These are phyloP conservation scores for Cryptosporidium sp. DNA, from an alignment of 169 alveolate species.

Conservation along the genomic window DNA sequence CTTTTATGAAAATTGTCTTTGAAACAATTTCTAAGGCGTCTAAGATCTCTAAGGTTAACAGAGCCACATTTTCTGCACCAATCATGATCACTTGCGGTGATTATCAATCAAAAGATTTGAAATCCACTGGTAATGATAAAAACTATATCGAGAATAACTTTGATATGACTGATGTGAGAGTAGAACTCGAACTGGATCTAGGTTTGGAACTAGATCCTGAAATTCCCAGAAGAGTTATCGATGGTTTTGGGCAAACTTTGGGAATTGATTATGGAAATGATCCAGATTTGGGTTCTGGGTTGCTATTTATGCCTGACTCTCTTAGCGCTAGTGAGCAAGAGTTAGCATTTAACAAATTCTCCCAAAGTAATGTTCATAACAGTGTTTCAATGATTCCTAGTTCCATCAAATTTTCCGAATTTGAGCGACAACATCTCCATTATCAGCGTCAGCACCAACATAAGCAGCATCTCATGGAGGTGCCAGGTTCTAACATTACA, in stretches of 20 bases:
- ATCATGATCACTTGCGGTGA: not conserved
- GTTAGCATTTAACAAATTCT: not conserved
- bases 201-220: not conserved
- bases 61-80: conserved; percentile 1
- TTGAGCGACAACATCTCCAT: not conserved
- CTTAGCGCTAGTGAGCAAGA: not conserved
- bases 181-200: not conserved
- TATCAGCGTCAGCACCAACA: not conserved
- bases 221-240: not conserved
- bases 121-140: not conserved
- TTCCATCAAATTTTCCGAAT: not conserved
- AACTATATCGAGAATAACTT: not conserved
- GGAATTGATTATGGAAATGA: not conserved
- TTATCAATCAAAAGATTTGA: not conserved
- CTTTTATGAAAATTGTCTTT: not conserved
- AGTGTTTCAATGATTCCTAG: not conserved
- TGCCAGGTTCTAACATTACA: not conserved
- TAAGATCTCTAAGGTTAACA: not conserved
- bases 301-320: not conserved
- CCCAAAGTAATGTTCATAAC: not conserved
- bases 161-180: not conserved
- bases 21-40: conserved; percentile 20
- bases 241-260: not conserved
- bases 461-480: not conserved
- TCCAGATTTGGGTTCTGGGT: not conserved